phyloP scores from a whole-genome alignment of 202 grass and related monocot species.

The Saccharum hybrid region DNA sequence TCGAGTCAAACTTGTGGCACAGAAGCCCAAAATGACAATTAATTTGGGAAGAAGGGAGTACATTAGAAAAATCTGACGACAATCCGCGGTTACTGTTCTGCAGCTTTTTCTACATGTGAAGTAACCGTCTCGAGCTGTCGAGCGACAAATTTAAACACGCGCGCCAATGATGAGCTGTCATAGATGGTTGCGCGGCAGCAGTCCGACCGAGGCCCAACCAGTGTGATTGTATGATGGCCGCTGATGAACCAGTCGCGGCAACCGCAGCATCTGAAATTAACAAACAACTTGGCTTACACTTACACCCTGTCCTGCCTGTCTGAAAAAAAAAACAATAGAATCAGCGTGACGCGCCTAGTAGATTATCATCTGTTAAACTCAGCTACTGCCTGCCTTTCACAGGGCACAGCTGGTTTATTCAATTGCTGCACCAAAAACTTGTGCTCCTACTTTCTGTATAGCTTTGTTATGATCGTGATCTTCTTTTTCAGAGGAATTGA shows the following conservation, averaged over 20 bases:
- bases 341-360: background rate
- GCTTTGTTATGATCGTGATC: background rate
- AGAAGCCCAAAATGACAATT: too few species aligned
- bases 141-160: conserved; percentile 13
- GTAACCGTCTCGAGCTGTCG: background rate
- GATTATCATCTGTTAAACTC: background rate
- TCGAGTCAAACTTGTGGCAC: too few species aligned
- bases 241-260: conserved; percentile 19
- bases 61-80: background rate
- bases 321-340: background rate
- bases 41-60: too few species aligned
- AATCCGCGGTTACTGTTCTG: background rate
- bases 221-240: background rate
- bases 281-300: conserved; percentile 4
- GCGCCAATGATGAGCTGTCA: background rate
- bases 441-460: background rate
- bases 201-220: background rate
- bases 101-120: background rate
- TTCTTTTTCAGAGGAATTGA: background rate
- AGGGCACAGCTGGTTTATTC: conserved; percentile 28
- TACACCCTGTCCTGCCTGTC: conserved; percentile 30
- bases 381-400: conserved; percentile 4
- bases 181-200: conserved; percentile 3
- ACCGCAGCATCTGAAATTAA: conserved; percentile 2
- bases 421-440: conserved; percentile 7